Percentiles rank a stretch among this genome's conserved stretches.
Evolutionary conservation across 1,139 yeast genomes (phyloP).

Genomic region (Arxiozyma slooffiae): DNA sequence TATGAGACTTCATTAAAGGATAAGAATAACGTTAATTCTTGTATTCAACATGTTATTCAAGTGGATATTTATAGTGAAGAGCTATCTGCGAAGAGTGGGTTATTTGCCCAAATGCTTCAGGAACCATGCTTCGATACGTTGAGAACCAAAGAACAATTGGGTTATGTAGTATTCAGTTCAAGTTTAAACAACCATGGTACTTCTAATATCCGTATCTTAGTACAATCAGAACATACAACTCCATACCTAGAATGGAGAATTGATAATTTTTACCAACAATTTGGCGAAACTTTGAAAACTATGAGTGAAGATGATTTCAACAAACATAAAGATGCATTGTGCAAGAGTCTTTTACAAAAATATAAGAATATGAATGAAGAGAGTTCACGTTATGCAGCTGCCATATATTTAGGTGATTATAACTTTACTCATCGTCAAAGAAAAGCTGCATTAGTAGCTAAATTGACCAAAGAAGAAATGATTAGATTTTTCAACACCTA

Average conservation of each 20-base stretch:
- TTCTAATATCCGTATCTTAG: conserved; percentile 64
- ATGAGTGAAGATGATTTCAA: conserved; percentile 55
- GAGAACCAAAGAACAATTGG: conserved; percentile 86
- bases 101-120: conserved; percentile 59
- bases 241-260: conserved; percentile 70
- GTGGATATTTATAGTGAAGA: conserved; percentile 41
- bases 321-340: conserved; percentile 60
- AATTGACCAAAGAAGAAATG: conserved; percentile 49
- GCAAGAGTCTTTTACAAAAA: conserved; percentile 56
- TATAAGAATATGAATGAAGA: conserved; percentile 74
- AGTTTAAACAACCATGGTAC: conserved; percentile 59
- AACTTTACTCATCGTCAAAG: conserved; percentile 53
- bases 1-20: conserved; percentile 52
- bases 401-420: conserved; percentile 65
- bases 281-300: conserved; percentile 32
- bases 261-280: conserved; percentile 45
- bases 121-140: conserved; percentile 87
- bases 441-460: conserved; percentile 48
- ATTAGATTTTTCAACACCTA: conserved; percentile 43
- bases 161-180: conserved; percentile 83
- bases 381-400: conserved; percentile 51
- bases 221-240: conserved; percentile 77
- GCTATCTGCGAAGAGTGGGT: conserved; percentile 44
- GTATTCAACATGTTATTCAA: conserved; percentile 71
- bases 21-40: conserved; percentile 66